phyloP scores from a whole-genome alignment of 352 stramenopile genomes.

The Sclerospora graminicola region DNA sequence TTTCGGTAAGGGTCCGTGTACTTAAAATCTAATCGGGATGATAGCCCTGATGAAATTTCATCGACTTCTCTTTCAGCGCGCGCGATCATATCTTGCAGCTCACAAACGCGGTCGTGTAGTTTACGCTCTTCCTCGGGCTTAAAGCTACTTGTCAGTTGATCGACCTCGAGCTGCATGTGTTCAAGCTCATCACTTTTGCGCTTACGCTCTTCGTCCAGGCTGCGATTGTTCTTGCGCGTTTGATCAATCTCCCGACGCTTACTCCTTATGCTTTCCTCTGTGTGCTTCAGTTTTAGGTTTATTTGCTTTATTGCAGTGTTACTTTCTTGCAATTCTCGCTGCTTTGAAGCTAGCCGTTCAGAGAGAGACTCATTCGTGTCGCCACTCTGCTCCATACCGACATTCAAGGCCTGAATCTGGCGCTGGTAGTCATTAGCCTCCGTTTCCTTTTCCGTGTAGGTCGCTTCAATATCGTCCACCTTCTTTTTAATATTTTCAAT shows the following conservation, averaged over 20 bases:
- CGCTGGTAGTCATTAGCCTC: slow-evolving; percentile 67
- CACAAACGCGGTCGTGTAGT: slow-evolving; percentile 47
- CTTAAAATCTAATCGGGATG: slow-evolving; percentile 94
- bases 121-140: slow-evolving; percentile 61
- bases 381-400: slow-evolving; percentile 67
- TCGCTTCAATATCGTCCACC: slow-evolving; percentile 39
- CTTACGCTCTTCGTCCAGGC: slow-evolving; percentile 56
- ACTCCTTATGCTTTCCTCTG: slow-evolving; percentile 77
- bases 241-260: slow-evolving; percentile 65
- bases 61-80: slow-evolving; percentile 85
- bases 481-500: slow-evolving; percentile 66
- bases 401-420: slow-evolving; percentile 83
- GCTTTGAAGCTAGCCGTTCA: slow-evolving; percentile 65
- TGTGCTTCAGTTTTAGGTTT: slow-evolving; percentile 90
- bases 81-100: slow-evolving; percentile 54
- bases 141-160: slow-evolving; percentile 58
- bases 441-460: slow-evolving; percentile 38
- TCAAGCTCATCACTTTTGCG: slow-evolving; percentile 59
- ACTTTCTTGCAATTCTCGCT: slow-evolving; percentile 70
- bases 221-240: slow-evolving; percentile 66
- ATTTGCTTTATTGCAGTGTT: slow-evolving; percentile 84
- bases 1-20: slow-evolving; percentile 91
- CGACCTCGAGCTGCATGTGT: slow-evolving; percentile 39
- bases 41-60: slow-evolving; percentile 87
- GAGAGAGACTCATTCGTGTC: slow-evolving; percentile 69